Conservation (phyloP, 352 stramenopile species). For the Pythium vanterpoolii region DNA sequence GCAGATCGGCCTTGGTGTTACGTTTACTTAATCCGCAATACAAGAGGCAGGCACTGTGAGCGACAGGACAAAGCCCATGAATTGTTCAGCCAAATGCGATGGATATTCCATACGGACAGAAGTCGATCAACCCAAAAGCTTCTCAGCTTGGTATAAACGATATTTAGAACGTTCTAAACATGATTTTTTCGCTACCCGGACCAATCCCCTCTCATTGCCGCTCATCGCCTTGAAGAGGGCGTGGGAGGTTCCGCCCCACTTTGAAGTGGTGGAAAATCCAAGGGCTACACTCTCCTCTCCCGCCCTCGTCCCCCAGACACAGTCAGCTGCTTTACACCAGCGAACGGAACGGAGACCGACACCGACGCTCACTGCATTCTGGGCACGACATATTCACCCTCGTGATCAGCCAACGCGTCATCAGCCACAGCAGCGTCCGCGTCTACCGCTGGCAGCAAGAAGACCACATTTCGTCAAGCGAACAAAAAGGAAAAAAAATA, state of each 20-base stretch:
- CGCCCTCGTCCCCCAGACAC: not conserved
- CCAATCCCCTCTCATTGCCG: conserved; percentile 5
- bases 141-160: not conserved
- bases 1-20: conserved; percentile 81
- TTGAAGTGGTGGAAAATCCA: conserved; percentile 19
- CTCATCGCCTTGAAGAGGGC: conserved; percentile 13
- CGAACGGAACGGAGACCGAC: too few relatives aligned
- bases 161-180: not conserved
- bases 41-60: not conserved
- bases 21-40: conserved; percentile 58
- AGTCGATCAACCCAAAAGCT: not conserved
- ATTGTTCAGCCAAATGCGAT: not conserved
- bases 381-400: too few relatives aligned
- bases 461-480: not conserved
- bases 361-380: too few relatives aligned
- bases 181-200: not conserved
- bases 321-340: conserved; percentile 13
- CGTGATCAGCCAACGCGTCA: not conserved
- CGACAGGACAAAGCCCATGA: not conserved
- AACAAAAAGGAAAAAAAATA: not conserved
- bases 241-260: conserved; percentile 2
- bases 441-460: not conserved
- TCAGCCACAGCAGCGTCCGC: not conserved
- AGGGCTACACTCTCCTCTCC: not conserved
- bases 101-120: not conserved